Evolutionary conservation across 768 basidiomycete species (phyloP).

Genomic region (Pleurotus cornucopiae): DNA sequence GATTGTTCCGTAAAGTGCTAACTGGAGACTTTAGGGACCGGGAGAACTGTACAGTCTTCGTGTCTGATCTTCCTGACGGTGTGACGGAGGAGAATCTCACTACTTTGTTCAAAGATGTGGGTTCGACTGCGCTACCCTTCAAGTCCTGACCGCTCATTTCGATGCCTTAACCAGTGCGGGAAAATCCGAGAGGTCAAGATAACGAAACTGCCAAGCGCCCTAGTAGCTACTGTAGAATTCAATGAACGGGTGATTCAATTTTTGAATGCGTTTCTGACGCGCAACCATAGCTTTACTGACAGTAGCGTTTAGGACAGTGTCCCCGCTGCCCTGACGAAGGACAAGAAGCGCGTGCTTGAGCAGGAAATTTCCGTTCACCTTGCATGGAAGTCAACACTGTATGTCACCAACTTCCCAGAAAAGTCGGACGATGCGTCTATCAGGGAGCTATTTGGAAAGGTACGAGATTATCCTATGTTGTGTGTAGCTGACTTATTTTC

Average conservation of each 20-base stretch:
- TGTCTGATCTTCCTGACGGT: constrained; percentile 59
- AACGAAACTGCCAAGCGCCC: constrained; percentile 47
- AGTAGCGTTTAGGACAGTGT: constrained; percentile 58
- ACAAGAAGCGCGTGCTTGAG: constrained; percentile 81
- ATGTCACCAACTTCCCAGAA: constrained; percentile 95
- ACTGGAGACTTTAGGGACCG: constrained; percentile 63
- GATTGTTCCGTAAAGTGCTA: background rate
- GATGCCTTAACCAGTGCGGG: constrained; percentile 64
- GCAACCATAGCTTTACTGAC: background rate
- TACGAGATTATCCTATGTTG: constrained; percentile 26
- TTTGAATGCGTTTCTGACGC: background rate
- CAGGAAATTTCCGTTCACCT: constrained; percentile 82
- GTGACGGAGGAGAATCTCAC: constrained; percentile 64
- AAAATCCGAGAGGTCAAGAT: constrained; percentile 81
- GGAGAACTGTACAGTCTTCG: constrained; percentile 90
- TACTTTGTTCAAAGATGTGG: constrained; percentile 81
- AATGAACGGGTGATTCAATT: constrained; percentile 44
- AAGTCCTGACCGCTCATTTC: background rate
- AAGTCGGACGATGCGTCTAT: constrained; percentile 73
- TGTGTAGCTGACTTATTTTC: background rate
- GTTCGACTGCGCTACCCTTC: constrained; percentile 10
- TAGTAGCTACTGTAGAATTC: constrained; percentile 91
- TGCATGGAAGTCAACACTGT: constrained; percentile 92
- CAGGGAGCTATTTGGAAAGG: constrained; percentile 74
- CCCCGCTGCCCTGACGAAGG: constrained; percentile 86